Evolutionary conservation across 768 basidiomycete genomes (phyloP).

Genomic region (Phaffia australis): DNA sequence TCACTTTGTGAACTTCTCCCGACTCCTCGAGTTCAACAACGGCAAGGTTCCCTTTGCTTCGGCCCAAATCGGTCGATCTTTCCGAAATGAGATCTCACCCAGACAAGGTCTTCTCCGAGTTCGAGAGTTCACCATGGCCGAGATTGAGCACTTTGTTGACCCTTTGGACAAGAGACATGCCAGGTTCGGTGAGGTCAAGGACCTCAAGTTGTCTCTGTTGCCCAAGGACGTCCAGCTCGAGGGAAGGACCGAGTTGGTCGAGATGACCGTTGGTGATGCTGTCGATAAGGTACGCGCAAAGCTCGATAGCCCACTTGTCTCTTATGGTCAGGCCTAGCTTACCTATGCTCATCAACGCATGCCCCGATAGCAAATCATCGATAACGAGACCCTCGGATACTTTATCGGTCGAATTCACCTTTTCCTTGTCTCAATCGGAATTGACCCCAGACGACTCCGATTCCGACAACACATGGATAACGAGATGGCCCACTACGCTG

Average conservation of each 20-base stretch:
- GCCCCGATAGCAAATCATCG: conserved; percentile 54
- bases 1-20: conserved; percentile 96
- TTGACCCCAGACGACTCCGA: conserved; percentile 67
- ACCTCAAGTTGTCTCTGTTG: conserved; percentile 63
- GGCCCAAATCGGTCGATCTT: conserved; percentile 88
- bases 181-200: conserved; percentile 68
- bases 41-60: conserved; percentile 92
- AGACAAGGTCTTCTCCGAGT: conserved; percentile 92
- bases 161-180: conserved; percentile 79
- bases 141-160: conserved; percentile 98
- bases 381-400: conserved; percentile 96
- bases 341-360: neutral
- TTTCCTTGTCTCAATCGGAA: conserved; percentile 82
- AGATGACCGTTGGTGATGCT: conserved; percentile 76
- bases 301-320: neutral
- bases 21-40: conserved; percentile 96
- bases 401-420: conserved; percentile 85
- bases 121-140: conserved; percentile 96
- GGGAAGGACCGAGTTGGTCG: conserved; percentile 54
- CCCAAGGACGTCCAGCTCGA: conserved; percentile 70
- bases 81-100: conserved; percentile 97
- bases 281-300: conserved; percentile 47
- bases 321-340: neutral
- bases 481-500: conserved; percentile 99
- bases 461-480: conserved; percentile 98